phyloP scores from a whole-genome alignment of 208 protist genomes.

The Leishmania martiniquensis region DNA sequence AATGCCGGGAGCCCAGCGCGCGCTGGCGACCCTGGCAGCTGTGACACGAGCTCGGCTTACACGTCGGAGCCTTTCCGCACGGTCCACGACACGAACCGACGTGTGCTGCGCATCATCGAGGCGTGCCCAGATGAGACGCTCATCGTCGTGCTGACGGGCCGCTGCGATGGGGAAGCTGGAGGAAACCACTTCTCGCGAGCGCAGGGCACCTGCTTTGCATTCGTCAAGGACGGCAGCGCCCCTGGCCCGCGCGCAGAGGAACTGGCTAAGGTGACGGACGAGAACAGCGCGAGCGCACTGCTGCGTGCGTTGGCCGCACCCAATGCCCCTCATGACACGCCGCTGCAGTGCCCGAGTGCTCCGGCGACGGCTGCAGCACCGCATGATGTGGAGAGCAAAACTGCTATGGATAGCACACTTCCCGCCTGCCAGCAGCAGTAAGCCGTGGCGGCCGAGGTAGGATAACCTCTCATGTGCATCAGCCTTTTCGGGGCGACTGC shows the following conservation, averaged over 20 bases:
- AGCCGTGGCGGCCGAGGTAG: background rate
- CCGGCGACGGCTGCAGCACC: background rate
- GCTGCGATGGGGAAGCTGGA: constrained; percentile 33
- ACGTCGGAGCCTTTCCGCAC: constrained; percentile 39
- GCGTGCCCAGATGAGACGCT: constrained; percentile 74
- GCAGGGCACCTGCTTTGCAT: constrained; percentile 73
- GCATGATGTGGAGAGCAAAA: background rate
- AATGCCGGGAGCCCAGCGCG: too few species aligned
- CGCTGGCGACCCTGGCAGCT: background rate
- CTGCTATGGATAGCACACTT: constrained; percentile 20
- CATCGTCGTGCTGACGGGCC: constrained; percentile 56
- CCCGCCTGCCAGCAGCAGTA: constrained; percentile 53
- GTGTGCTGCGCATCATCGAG: constrained; percentile 72
- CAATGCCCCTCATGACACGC: background rate
- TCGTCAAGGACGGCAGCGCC: constrained; percentile 73
- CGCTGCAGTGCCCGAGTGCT: background rate
- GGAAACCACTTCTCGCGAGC: constrained; percentile 52
- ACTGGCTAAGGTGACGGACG: constrained; percentile 7
- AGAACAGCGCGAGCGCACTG: background rate
- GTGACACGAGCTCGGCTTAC: constrained; percentile 7
- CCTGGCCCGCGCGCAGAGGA: constrained; percentile 38
- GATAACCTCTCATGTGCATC: background rate
- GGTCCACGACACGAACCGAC: constrained; percentile 62
- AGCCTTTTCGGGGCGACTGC: background rate
- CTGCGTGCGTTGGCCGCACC: background rate